phyloP scores from a whole-genome alignment of 768 basidiomycete species.

The Lactarius quietus region DNA sequence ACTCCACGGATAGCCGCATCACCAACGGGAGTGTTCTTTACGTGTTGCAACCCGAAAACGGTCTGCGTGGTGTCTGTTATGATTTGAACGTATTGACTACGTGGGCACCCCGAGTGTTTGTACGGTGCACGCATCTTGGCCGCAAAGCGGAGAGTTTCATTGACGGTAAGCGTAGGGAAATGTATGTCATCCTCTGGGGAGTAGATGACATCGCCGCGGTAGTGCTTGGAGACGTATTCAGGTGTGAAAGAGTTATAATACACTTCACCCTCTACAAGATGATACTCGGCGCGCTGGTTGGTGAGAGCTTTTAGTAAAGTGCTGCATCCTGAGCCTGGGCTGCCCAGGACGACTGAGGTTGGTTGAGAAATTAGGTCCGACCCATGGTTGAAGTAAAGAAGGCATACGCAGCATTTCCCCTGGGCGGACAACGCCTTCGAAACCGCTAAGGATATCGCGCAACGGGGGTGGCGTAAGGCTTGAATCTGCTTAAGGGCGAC shows the following conservation, averaged over 20 bases:
- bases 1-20: slow-evolving; percentile 83
- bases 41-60: slow-evolving; percentile 85
- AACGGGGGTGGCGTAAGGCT: slow-evolving; percentile 53
- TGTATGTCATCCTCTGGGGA: slow-evolving; percentile 65
- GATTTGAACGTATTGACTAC: slow-evolving; percentile 42
- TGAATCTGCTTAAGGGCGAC: slow-evolving; percentile 43
- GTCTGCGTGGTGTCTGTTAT: slow-evolving; percentile 53
- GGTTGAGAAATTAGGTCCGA: not conserved
- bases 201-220: slow-evolving; percentile 77
- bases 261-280: slow-evolving; percentile 63
- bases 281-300: slow-evolving; percentile 66
- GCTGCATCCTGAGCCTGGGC: slow-evolving; percentile 81
- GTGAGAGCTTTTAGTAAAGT: slow-evolving; percentile 84
- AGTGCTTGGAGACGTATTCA: slow-evolving; percentile 68
- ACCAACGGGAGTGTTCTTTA: slow-evolving; percentile 72
- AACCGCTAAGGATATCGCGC: slow-evolving; percentile 50
- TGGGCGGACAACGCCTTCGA: slow-evolving; percentile 54
- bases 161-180: slow-evolving; percentile 76
- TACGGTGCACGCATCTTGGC: slow-evolving; percentile 63
- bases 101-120: slow-evolving; percentile 43
- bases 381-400: not conserved
- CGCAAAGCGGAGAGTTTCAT: slow-evolving; percentile 69
- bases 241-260: slow-evolving; percentile 77
- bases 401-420: slow-evolving; percentile 69
- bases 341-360: slow-evolving; percentile 39